Evolutionary conservation across 2,329 filamentous ascomycete species (phyloP).

Genomic region (Amauroascus niger): DNA sequence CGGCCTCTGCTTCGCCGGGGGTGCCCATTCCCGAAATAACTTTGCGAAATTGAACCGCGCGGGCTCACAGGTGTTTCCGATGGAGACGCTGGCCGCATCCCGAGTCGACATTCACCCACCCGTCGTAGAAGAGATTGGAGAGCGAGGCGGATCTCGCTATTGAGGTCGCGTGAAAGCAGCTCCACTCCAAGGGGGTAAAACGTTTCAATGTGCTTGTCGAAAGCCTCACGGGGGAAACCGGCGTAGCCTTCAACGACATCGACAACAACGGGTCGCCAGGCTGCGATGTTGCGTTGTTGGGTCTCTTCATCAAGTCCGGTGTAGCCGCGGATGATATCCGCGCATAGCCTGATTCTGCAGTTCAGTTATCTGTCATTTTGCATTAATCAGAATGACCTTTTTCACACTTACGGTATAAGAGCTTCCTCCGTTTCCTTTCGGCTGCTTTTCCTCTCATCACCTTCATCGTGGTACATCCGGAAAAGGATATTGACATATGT

Average conservation of each 20-base stretch:
- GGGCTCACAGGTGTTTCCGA: constrained; percentile 27
- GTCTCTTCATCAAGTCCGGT: constrained; percentile 84
- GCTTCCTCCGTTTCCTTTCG: constrained; percentile 80
- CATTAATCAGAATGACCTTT: neutral
- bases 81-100: constrained; percentile 32
- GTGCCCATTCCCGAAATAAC: constrained; percentile 19
- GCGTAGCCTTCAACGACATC: constrained; percentile 91
- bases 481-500: constrained; percentile 95
- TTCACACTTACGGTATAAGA: constrained; percentile 60
- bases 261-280: constrained; percentile 94
- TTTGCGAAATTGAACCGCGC: constrained; percentile 30
- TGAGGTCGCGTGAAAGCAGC: constrained; percentile 71
- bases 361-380: constrained; percentile 18
- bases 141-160: constrained; percentile 64
- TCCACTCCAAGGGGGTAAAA: constrained; percentile 86
- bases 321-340: constrained; percentile 83
- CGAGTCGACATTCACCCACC: constrained; percentile 65
- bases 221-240: constrained; percentile 69
- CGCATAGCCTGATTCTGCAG: constrained; percentile 54
- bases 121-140: constrained; percentile 68
- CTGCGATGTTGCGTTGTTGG: constrained; percentile 91
- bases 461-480: constrained; percentile 90
- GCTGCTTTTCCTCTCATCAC: constrained; percentile 68
- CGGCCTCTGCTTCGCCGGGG: constrained; percentile 25
- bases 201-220: constrained; percentile 64